These are phyloP conservation scores for Zalaria obscura DNA, from an alignment of 2,329 filamentous ascomycete genomes.

Conservation along the genomic window DNA sequence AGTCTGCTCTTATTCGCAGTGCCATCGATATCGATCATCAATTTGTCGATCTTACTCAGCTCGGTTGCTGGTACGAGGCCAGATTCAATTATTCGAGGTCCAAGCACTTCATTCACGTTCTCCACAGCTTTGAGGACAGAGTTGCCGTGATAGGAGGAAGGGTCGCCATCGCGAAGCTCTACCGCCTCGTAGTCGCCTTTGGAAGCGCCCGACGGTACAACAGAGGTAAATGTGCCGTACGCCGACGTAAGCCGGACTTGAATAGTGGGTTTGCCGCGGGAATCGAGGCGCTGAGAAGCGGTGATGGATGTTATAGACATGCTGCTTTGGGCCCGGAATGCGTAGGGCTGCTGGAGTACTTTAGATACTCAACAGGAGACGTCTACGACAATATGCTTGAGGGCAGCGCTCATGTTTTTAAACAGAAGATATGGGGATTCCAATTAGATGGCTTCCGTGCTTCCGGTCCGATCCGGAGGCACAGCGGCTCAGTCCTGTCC, in stretches of 20 bases:
- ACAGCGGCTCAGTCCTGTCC: too few species aligned
- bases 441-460: too few species aligned
- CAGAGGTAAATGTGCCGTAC: slow-evolving; percentile 6
- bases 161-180: slow-evolving; percentile 83
- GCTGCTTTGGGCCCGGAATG: not conserved
- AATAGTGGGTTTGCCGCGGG: slow-evolving; percentile 10
- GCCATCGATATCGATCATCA: slow-evolving; percentile 75
- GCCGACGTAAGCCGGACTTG: slow-evolving; percentile 7
- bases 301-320: slow-evolving; percentile 6
- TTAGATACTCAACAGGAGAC: too few species aligned
- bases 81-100: slow-evolving; percentile 37
- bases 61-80: slow-evolving; percentile 6
- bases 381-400: too few species aligned
- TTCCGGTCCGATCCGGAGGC: too few species aligned
- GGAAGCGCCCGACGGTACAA: slow-evolving; percentile 13
- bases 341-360: too few species aligned
- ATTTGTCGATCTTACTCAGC: slow-evolving; percentile 70
- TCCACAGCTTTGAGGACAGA: slow-evolving; percentile 67
- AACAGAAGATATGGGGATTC: too few species aligned
- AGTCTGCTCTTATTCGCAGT: slow-evolving; percentile 78
- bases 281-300: slow-evolving; percentile 9
- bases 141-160: slow-evolving; percentile 30
- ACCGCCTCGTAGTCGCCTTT: slow-evolving; percentile 78
- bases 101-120: slow-evolving; percentile 75
- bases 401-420: too few species aligned